Percentiles rank a stretch among this genome's conserved stretches.
phyloP scores from a whole-genome alignment of 192 early-diverging fungal species.

The Coemansia sp. region DNA sequence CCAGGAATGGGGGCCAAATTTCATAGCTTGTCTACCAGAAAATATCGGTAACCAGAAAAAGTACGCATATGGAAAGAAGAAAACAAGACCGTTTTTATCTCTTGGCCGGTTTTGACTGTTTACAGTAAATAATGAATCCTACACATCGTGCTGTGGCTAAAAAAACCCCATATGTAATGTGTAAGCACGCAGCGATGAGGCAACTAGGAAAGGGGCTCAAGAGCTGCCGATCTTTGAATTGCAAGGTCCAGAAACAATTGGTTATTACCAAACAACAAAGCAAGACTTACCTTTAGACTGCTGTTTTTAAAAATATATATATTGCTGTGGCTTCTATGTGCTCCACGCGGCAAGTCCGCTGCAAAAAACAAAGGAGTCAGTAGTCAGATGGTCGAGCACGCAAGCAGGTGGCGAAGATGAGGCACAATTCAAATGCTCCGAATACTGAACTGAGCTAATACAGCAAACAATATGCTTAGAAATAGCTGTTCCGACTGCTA shows the following conservation, averaged over 20 bases:
- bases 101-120: neutral
- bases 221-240: neutral
- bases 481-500: neutral
- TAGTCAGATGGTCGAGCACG: neutral
- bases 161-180: neutral
- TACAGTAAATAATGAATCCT: neutral
- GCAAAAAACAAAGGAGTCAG: neutral
- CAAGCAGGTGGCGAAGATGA: neutral
- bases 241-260: neutral
- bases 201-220: neutral
- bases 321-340: neutral
- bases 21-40: neutral
- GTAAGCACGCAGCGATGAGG: neutral
- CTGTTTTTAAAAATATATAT: neutral
- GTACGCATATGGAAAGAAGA: neutral
- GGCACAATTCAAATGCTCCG: neutral
- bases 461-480: neutral
- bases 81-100: neutral
- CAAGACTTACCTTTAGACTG: slow-evolving; percentile 4
- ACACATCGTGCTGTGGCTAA: neutral
- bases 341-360: neutral
- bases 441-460: neutral
- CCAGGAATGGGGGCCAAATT: no score
- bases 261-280: neutral
- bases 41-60: neutral